Evolutionary conservation across 2,329 filamentous ascomycete species (phyloP), one percentile per base, ranked within the genome.

Genomic region (Fusarium euwallaceae): DNA sequence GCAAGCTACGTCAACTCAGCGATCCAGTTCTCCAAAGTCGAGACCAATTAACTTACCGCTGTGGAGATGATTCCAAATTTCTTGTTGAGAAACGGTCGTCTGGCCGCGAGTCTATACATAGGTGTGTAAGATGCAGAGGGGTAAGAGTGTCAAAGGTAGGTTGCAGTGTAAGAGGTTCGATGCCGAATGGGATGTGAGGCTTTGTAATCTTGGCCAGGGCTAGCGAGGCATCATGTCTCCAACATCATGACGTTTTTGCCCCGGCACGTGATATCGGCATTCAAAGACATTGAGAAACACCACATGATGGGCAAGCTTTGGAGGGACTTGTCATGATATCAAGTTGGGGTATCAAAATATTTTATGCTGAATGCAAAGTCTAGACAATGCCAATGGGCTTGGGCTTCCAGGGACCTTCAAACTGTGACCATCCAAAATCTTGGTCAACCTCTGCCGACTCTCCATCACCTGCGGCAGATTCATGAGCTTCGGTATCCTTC

Each of bases 301-400:
- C 24, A n/a, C n/a, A 27, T 27, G 27, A 32, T 17, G 8, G 12
- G n/a, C 17, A 22, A 8, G 55, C 17, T 27, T 11, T 8, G 17
- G 32, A 29, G 22, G 16, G 16, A 39, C 29, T 41, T 41, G 12
- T 29, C 32, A 17, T 32, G 34, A 37, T 34, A 27, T 51, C 43
- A 17, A 37, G 55, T 61, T 34, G n/a, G 29, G 73, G 71, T 72
- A 77, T 78, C 61, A 61, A 63, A 59, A 39, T 48, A 48, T 48
- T 20, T 22, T 24, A 61, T 24, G 7, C 29, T 29, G 14, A 32
- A 29, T 16, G 9, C 22, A 29, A 29, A 24, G 10, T 17, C 83
- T 77, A 91, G 10, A 87, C 84, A 62, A 88, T 82, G 6, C 90
- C 90, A 74, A 91, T 91, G 0, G 90, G 89, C 75, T 87, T 89